phyloP scores from a whole-genome alignment of 192 early-diverging fungal species.

The Umbelopsis sp. region DNA sequence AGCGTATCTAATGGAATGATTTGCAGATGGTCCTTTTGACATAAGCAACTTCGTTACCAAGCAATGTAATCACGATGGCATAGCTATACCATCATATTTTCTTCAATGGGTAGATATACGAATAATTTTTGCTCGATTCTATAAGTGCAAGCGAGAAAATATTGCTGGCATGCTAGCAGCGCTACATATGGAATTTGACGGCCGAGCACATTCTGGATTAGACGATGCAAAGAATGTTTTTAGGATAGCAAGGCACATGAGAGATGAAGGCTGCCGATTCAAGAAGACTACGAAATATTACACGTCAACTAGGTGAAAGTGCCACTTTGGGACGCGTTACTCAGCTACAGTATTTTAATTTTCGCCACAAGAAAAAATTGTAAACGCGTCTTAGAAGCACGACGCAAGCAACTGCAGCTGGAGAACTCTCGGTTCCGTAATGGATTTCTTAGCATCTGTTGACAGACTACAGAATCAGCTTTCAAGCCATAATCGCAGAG shows the following conservation, averaged over 20 bases:
- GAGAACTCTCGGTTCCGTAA: neutral
- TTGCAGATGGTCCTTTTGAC: constrained; percentile 75
- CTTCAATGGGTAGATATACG: constrained; percentile 69
- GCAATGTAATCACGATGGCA: constrained; percentile 61
- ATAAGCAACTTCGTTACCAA: constrained; percentile 83
- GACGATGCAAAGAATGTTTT: constrained; percentile 84
- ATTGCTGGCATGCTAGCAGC: constrained; percentile 65
- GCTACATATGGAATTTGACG: constrained; percentile 67
- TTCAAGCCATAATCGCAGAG: neutral
- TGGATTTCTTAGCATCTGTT: constrained; percentile 2
- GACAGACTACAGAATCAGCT: neutral
- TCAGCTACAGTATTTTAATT: too few relatives aligned
- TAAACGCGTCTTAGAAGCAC: too few relatives aligned
- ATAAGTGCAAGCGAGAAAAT: constrained; percentile 49
- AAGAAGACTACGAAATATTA: constrained; percentile 22
- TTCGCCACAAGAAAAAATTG: neutral
- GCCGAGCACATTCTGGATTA: constrained; percentile 76
- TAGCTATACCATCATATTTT: constrained; percentile 65
- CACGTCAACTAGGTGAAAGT: neutral
- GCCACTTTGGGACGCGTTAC: neutral
- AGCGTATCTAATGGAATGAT: neutral
- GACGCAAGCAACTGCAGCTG: neutral
- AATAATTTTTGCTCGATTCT: constrained; percentile 54
- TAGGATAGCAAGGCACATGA: constrained; percentile 62
- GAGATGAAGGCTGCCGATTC: constrained; percentile 37